Evolutionary conservation across 306 rosid species (phyloP), one percentile per base, ranked within the genome.

Genomic region (Cicer cuneatum): DNA sequence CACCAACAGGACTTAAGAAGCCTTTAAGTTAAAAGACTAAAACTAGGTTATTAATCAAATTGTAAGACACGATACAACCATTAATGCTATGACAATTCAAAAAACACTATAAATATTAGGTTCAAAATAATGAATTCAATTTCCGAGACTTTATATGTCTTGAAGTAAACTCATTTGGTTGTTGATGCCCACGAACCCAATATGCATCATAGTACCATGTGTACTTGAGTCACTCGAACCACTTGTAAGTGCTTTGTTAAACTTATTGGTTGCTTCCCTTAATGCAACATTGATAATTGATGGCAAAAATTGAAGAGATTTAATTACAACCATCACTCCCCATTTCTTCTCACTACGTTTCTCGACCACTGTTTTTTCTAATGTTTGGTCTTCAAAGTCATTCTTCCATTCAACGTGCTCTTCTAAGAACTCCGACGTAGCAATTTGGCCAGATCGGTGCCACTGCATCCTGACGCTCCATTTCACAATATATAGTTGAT

Each of bases 401-500:
- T 65, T 80, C 83, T 89, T 90, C 78, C 87, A 83, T 80, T 84
- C 87, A 67, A 80, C 76, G 64, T 87, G 88, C 86, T 90, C 97
- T 45, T 92, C 96, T 29, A 85, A 79, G 85, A 89, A 91, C 82
- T 94, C 96, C 99, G 97, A 94, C 2, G 96, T 88, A 60, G 96
- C 97, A 73, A 92, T 92, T 75, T 90, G 90, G 57, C 97, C 99
- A 78, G 89, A 90, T 66, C 97, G 88, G 79, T 94, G 97, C 99
- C 99, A 94, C 81, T 94, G 99, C 96, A 94, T 94, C 84, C 97
- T 89, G 37, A 90, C 96, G 79, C 99, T 94, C 46, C 86, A 97
- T 87, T 92, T 94, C 74, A 91, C 96, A 79, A 94, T 93, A 84
- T 94, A 94, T 48, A 96, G 99, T 97, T 94, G 89, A 74, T 66